Evolutionary conservation across 306 rosid species (phyloP), one percentile per base, ranked within the genome.

Genomic region (Cucumis hystrix): DNA sequence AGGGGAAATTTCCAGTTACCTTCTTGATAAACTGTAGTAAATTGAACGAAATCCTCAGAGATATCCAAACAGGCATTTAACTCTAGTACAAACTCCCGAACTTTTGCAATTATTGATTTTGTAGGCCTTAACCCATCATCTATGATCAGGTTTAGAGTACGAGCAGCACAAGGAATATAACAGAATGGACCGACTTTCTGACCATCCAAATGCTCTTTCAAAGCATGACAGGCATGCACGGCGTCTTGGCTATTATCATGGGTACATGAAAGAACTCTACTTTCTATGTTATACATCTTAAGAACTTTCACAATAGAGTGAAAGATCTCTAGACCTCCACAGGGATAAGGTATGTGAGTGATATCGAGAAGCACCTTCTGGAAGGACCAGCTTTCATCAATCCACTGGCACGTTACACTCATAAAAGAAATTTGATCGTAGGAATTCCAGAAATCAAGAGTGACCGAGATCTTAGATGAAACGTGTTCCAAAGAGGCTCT

Each of bases 371-470:
- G 91, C 83, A 86, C 80, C 83, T 90, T 96, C 57, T 89, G 93
- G 83, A 88, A 92, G 81, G 90, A 83, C 99, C 99, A 96, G 82
- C 79, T 88, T 79, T 92, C 98, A 21, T 90, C 93, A 37, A 96
- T 90, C 99, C 98, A 96, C 58, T 91, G 99, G 76, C 97, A 88
- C 1, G 96, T 88, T 75, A 96, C 89, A 60, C 99, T 92, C 99
- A 91, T 92, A 51, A 87, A 91, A 86, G 76, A 84, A 18, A 88
- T 86, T 75, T 91, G 90, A 68, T 96, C 99, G 54, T 86, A 92
- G 47, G 99, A 92, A 77, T 88, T 87, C 99, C 99, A 96, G 78
- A 96, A 92, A 83, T 96, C 98, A 58, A 91, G 89, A 21, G 97
- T 86, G 60, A 96, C 81, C 55, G 99, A 92, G 83, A 91, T 77